These are phyloP conservation scores for Piper betle DNA, from an alignment of 164 flowering plant species.

Conservation along the genomic window DNA sequence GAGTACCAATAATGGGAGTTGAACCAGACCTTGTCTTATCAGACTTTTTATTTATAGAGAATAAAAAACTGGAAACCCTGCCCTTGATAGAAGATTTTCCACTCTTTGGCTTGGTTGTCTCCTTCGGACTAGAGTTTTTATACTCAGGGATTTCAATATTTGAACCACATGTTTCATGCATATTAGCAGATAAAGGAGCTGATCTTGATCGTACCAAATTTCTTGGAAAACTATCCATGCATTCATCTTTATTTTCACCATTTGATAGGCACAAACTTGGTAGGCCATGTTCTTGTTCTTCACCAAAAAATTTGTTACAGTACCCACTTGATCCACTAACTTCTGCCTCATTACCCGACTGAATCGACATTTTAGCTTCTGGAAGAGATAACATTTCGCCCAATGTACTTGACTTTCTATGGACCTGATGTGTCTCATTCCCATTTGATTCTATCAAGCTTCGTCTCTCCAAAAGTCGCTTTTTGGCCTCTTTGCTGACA, in stretches of 20 bases:
- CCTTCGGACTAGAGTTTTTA: constrained; percentile 25
- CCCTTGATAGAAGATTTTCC: constrained; percentile 56
- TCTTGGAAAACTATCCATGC: constrained; percentile 33
- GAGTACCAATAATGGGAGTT: constrained; percentile 9
- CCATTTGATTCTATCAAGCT: constrained; percentile 62
- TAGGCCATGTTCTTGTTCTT: constrained; percentile 26
- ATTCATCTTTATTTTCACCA: constrained; percentile 19
- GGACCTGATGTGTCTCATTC: constrained; percentile 45
- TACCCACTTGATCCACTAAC: constrained; percentile 9
- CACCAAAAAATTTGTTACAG: constrained; percentile 19
- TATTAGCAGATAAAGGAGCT: constrained; percentile 57
- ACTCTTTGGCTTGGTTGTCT: constrained; percentile 37
- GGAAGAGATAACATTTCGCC: constrained; percentile 98
- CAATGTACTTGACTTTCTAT: constrained; percentile 75
- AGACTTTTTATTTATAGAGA: constrained; percentile 57
- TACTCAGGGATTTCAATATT: constrained; percentile 32
- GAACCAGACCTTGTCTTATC: constrained; percentile 37
- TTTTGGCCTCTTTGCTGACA: constrained; percentile 93
- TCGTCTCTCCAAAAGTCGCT: constrained; percentile 93
- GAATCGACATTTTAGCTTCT: constrained; percentile 33
- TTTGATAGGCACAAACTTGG: constrained; percentile 22
- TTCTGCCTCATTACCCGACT: constrained; percentile 20
- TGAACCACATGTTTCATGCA: constrained; percentile 22
- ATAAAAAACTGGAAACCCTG: constrained; percentile 79
- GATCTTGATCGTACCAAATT: constrained; percentile 74